Evolutionary conservation across 345 rosid species (phyloP).

Genomic region (Salix koriyanagi): DNA sequence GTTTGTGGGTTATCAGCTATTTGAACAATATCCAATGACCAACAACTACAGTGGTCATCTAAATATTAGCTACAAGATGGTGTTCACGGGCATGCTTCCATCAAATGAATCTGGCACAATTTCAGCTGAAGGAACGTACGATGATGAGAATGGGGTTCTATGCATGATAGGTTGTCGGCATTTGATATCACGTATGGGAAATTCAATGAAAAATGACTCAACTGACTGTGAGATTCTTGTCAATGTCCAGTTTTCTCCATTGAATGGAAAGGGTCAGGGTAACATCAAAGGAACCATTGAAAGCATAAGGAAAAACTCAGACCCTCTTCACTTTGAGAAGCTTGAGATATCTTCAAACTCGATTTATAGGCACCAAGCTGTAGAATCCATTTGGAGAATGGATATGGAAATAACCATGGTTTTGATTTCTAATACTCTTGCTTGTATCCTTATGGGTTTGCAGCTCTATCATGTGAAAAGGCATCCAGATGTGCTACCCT

Average conservation of each 20-base stretch:
- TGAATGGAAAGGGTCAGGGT: slow-evolving; percentile 43
- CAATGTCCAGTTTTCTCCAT: slow-evolving; percentile 48
- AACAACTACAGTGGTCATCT: slow-evolving; percentile 33
- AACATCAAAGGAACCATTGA: slow-evolving; percentile 61
- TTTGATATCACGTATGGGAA: slow-evolving; percentile 17
- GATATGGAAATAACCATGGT: slow-evolving; percentile 81
- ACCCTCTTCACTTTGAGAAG: slow-evolving; percentile 55
- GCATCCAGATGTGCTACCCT: slow-evolving; percentile 65
- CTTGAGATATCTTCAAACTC: slow-evolving; percentile 59
- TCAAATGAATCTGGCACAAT: slow-evolving; percentile 39
- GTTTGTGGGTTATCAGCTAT: slow-evolving; percentile 56
- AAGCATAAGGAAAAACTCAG: slow-evolving; percentile 55
- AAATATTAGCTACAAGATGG: slow-evolving; percentile 65
- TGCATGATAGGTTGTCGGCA: slow-evolving; percentile 84
- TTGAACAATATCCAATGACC: slow-evolving; percentile 13
- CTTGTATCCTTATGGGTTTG: slow-evolving; percentile 62
- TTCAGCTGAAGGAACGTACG: slow-evolving; percentile 74
- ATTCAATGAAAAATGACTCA: slow-evolving; percentile 22
- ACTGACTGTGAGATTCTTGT: slow-evolving; percentile 61
- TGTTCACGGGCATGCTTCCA: slow-evolving; percentile 19
- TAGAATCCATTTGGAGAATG: slow-evolving; percentile 80
- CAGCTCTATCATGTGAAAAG: slow-evolving; percentile 74
- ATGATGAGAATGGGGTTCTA: slow-evolving; percentile 52
- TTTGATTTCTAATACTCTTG: slow-evolving; percentile 62
- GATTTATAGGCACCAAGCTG: slow-evolving; percentile 51